Base-by-base conservation (phyloP, 176 grass and related monocot species). In the Hordeum marinum region DNA sequence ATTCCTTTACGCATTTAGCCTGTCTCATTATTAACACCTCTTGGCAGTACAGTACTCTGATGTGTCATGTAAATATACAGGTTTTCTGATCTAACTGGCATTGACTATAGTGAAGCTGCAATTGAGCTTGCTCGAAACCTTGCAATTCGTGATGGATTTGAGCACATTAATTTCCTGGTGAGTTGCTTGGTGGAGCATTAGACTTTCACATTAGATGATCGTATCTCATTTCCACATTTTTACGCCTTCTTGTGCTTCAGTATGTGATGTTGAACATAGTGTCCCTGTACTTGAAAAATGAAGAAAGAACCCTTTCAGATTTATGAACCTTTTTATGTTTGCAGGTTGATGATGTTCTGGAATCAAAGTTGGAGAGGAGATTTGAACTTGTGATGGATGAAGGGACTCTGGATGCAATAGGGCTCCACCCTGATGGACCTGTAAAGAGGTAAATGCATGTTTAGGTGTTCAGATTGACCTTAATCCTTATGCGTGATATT, bases 371-470 rank as follows among this genome's bases (percentile, higher is more conserved):
- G 63, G 93, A 95, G 82, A 92, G 91, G 76, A 90, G 82, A 60
- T 98, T 95, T 86, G 87, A 90, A 86, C 96, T 98, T 83, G 91
- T 98, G 37, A 93, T 94, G 92, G 96, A 98, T 83, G 94, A 93
- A 88, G 93, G 93, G 13, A 98, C 96, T 89, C 87, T 98, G 64
- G 96, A 98, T 87, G 85, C 87, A 61, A 95, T 98, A 79, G 91
- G 90, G 41, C 78, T 89, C n/a, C 93, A 98, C 74, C 93, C 89
- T 14, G 96, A 98, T 78, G 93, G 93, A 37, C 87, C 89, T 77
- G 85, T 98, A 69, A 98, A 95, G 90, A 93, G 96, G 96, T 95
- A 85, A 79, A 64, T 31, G 10, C 12, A 13, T 63, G 50, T 32
- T 18, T 37, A 69, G 45, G 23, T 58, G 23, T 80, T 85, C 11